Evolutionary conservation across 257 asterid genomes (phyloP).

Genomic region (Solanum rostratum): DNA sequence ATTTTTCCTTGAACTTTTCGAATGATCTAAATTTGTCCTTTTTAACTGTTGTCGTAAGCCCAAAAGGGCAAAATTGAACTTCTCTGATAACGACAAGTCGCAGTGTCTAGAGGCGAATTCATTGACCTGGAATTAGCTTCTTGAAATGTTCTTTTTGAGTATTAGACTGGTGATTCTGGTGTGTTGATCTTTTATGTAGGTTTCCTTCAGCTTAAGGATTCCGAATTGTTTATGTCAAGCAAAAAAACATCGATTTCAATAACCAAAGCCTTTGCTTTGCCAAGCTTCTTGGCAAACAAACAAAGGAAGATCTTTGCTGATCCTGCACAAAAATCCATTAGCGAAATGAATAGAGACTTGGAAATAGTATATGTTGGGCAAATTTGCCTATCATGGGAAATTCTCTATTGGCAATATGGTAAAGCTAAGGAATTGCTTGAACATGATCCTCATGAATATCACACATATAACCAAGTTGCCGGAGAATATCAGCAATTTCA

Average conservation of each 20-base stretch:
- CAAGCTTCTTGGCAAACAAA: slow-evolving; percentile 33
- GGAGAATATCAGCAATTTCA: slow-evolving; percentile 75
- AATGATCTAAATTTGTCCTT: not conserved
- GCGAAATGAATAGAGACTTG: slow-evolving; percentile 44
- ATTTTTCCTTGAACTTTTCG: not conserved
- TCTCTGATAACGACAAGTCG: not conserved
- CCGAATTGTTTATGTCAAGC: slow-evolving; percentile 24
- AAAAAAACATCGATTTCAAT: slow-evolving; percentile 18
- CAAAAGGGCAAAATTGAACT: no score
- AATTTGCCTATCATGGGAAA: slow-evolving; percentile 73
- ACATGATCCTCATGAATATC: slow-evolving; percentile 22
- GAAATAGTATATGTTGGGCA: slow-evolving; percentile 72
- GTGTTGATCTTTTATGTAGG: slow-evolving; percentile 19
- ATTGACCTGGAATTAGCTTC: not conserved
- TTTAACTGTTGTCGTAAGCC: not conserved
- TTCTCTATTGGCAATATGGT: slow-evolving; percentile 46
- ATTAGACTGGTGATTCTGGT: not conserved
- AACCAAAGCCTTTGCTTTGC: slow-evolving; percentile 18
- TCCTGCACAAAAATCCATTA: slow-evolving; percentile 41
- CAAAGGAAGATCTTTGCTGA: slow-evolving; percentile 49
- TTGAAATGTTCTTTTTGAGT: not conserved
- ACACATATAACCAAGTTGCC: slow-evolving; percentile 48
- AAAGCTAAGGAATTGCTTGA: slow-evolving; percentile 38
- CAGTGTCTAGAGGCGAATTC: not conserved
- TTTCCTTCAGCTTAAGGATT: slow-evolving; percentile 63